Evolutionary conservation across 208 protist species (phyloP).

Genomic region (Entamoeba invadens): DNA sequence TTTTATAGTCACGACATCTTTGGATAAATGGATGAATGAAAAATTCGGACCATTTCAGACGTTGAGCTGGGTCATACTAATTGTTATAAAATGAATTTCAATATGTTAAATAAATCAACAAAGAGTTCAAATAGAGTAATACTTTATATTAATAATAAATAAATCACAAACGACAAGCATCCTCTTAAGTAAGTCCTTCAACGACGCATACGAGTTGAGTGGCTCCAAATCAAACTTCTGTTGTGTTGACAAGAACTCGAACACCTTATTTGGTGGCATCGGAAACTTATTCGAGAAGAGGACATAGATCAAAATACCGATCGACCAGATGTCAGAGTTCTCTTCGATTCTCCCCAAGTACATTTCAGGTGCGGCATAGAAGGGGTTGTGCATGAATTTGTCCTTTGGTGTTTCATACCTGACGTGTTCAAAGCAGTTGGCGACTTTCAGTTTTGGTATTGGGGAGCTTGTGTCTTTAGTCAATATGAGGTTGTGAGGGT

Average conservation of each 20-base stretch:
- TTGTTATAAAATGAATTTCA: too few species aligned
- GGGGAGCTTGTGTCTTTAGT: neutral
- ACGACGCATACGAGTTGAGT: neutral
- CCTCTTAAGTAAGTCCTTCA: neutral
- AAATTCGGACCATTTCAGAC: neutral
- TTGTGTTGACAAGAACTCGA: neutral
- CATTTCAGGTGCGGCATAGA: neutral
- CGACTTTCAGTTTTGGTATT: neutral
- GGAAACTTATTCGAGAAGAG: neutral
- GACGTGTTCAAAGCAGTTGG: neutral
- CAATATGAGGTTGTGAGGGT: neutral
- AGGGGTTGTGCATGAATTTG: neutral
- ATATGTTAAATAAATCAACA: too few species aligned
- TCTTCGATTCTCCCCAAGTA: neutral
- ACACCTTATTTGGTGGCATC: neutral
- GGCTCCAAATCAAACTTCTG: neutral
- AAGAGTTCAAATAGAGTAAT: too few species aligned
- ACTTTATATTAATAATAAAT: too few species aligned
- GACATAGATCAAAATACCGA: neutral
- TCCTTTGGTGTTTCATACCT: neutral
- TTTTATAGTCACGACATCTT: neutral
- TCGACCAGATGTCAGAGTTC: neutral
- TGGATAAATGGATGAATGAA: neutral
- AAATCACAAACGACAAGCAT: too few species aligned
- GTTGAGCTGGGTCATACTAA: neutral